Base-by-base conservation (phyloP, 768 basidiomycete species). In the Suillus tomentosus region DNA sequence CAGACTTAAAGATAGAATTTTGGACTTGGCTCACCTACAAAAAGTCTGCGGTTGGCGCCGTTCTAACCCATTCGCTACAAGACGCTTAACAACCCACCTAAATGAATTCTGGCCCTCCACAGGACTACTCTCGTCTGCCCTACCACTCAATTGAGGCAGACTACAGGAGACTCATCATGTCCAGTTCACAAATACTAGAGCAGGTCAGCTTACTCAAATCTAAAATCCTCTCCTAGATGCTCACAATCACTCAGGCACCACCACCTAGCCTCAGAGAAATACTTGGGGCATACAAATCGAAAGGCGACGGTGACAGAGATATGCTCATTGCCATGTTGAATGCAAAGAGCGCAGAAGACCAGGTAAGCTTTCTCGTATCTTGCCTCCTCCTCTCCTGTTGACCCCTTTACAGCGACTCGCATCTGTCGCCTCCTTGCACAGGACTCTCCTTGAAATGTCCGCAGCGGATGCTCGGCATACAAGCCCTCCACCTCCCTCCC, bases 311-410 rank as follows among this genome's bases (percentile, higher is more conserved):
- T 50, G 95, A 97, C 81, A 84, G 95, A 27, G 94, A 96, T 60
- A 90, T 96, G 87, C 82, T 97, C 24, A 82, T 96, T 42, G 86
- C 93, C 68, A 91, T 97, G 84, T 81, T 97, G 58, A 94, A 91
- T 65, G 94, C 95, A 72, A 97, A 97, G 80, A 85, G 88, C 54
- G 90, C 95, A 14, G 95, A 97, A 74, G 95, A 97, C 73, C 91
- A 96, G 85, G 94, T 93, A 67, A 48, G 85, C 71, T 34, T 34
- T 27, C 39, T 62, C 24, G 8, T 42, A 34, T 50, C 31, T 62
- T 19, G 34, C 3, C 1, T 47, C 3, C 1, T 47, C 22, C 58
- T 57, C 27, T 61, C 55, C 65, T 40, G 59, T 59, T 63, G 60
- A 62, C 53, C 61, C 62, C 58, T 43, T 65, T 36, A 53, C 69